These are phyloP conservation scores for Mycena sanguinolenta DNA, from an alignment of 768 basidiomycete species.

Conservation along the genomic window DNA sequence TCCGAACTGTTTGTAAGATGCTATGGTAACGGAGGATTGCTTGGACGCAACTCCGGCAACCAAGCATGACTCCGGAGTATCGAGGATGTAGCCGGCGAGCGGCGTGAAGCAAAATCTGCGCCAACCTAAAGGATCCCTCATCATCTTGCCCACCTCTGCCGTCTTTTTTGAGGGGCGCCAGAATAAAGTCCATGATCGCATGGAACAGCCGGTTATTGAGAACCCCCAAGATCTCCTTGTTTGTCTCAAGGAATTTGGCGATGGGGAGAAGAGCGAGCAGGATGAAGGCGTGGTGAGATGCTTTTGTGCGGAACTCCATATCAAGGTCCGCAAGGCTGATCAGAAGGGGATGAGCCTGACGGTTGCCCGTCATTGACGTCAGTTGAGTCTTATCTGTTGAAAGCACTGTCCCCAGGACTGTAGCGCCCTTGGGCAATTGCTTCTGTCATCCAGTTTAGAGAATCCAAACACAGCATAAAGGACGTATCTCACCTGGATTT, in stretches of 20 bases:
- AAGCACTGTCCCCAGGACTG: slow-evolving; percentile 45
- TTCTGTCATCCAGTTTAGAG: too few relatives aligned
- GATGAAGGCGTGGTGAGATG: slow-evolving; percentile 45
- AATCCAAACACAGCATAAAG: slow-evolving; percentile 1
- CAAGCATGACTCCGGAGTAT: slow-evolving; percentile 28
- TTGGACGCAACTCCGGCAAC: slow-evolving; percentile 25
- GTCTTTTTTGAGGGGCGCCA: slow-evolving; percentile 47
- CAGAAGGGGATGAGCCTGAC: slow-evolving; percentile 48
- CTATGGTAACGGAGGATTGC: slow-evolving; percentile 25
- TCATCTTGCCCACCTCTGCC: slow-evolving; percentile 42
- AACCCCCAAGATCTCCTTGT: slow-evolving; percentile 39
- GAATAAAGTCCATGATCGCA: slow-evolving; percentile 45
- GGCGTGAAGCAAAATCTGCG: slow-evolving; percentile 20
- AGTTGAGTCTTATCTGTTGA: too few relatives aligned
- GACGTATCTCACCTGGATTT: slow-evolving; percentile 41
- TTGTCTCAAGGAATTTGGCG: slow-evolving; percentile 42
- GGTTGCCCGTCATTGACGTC: slow-evolving; percentile 47
- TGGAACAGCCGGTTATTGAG: slow-evolving; percentile 46
- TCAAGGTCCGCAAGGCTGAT: slow-evolving; percentile 50
- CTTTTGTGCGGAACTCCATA: slow-evolving; percentile 46
- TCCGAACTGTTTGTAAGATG: slow-evolving; percentile 28
- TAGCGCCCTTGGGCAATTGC: slow-evolving; percentile 26
- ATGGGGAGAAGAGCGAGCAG: slow-evolving; percentile 48
- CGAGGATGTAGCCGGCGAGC: slow-evolving; percentile 30
- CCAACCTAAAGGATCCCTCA: slow-evolving; percentile 42